phyloP scores from a whole-genome alignment of 495 filamentous ascomycete genomes.

The Bathelium albidoporum region DNA sequence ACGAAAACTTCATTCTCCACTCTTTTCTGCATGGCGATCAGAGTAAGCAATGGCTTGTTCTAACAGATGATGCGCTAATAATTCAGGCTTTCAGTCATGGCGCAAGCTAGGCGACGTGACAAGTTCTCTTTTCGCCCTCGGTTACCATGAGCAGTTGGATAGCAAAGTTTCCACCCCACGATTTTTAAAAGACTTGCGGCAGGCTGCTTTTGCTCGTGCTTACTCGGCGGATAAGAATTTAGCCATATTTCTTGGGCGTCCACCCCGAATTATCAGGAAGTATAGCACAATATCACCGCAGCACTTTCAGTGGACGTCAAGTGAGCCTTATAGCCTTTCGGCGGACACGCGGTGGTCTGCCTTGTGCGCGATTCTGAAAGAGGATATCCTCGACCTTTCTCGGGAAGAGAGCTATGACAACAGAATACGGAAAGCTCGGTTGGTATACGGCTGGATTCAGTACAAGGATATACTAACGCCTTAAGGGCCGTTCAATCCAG shows the following conservation, averaged over 20 bases:
- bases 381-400: constrained; percentile 33
- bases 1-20: constrained; percentile 39
- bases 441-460: neutral
- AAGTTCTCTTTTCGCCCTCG: constrained; percentile 36
- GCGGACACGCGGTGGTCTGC: constrained; percentile 36
- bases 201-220: constrained; percentile 32
- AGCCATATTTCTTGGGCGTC: constrained; percentile 37
- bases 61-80: neutral
- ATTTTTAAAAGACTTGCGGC: constrained; percentile 33
- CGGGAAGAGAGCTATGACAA: constrained; percentile 26
- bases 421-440: neutral
- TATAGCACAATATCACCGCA: neutral
- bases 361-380: constrained; percentile 33
- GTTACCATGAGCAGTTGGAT: constrained; percentile 36
- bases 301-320: constrained; percentile 16
- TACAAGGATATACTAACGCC: neutral
- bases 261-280: constrained; percentile 33
- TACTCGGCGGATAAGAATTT: constrained; percentile 40
- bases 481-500: neutral
- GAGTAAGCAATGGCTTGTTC: constrained; percentile 21
- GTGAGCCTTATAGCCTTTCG: constrained; percentile 24
- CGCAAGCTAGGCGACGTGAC: constrained; percentile 36
- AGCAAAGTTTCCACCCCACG: constrained; percentile 22
- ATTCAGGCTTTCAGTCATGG: constrained; percentile 36
- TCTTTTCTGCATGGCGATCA: constrained; percentile 39